phyloP scores from a whole-genome alignment of 2,329 filamentous ascomycete genomes.

The Fusarium subtropicale region DNA sequence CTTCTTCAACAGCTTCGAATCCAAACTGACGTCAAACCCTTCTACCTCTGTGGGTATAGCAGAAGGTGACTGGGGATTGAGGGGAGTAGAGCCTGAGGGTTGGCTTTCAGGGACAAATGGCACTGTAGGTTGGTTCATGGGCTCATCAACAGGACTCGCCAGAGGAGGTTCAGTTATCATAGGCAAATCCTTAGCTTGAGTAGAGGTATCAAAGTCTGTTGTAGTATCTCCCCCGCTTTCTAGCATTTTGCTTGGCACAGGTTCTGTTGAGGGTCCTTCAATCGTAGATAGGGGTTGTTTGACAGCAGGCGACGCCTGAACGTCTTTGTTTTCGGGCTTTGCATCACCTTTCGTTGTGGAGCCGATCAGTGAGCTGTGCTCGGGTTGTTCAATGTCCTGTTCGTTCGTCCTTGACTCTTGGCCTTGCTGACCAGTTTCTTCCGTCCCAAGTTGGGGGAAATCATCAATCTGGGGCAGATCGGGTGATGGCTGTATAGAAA shows the following conservation, averaged over 20 bases:
- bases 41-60: neutral
- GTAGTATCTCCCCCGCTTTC: neutral
- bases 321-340: neutral
- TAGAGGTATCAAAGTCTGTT: neutral
- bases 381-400: neutral
- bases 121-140: neutral
- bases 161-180: neutral
- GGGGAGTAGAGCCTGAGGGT: neutral
- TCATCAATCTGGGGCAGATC: neutral
- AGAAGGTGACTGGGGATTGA: neutral
- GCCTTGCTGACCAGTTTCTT: neutral
- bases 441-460: neutral
- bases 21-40: neutral
- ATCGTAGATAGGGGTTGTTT: neutral
- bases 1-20: conserved; percentile 49
- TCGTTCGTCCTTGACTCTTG: neutral
- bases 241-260: neutral
- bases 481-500: neutral
- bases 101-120: neutral
- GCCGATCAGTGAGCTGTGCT: neutral
- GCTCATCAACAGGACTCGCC: neutral
- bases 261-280: neutral
- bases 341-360: neutral
- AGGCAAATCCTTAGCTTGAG: neutral
- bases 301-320: neutral